phyloP scores from a whole-genome alignment of 495 filamentous ascomycete genomes.

The Penicillium herquei region DNA sequence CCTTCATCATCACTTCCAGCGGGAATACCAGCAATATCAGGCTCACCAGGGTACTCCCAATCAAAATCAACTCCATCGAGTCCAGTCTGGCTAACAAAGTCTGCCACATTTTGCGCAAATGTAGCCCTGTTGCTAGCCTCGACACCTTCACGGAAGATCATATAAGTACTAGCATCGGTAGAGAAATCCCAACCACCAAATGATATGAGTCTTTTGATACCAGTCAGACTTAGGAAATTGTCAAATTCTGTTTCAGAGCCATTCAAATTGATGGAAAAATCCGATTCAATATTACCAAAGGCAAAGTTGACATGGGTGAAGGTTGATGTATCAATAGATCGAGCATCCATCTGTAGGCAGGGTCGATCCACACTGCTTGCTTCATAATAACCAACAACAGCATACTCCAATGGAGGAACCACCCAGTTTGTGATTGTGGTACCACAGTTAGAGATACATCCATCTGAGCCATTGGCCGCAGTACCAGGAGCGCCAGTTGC shows the following conservation, averaged over 20 bases:
- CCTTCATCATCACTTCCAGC: conserved; percentile 22
- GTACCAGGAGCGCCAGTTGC: conserved; percentile 34
- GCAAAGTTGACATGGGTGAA: conserved; percentile 17
- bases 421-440: conserved; percentile 28
- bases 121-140: conserved; percentile 16
- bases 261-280: neutral
- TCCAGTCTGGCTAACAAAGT: conserved; percentile 24
- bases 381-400: conserved; percentile 18
- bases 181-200: conserved; percentile 38
- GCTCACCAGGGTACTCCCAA: conserved; percentile 35
- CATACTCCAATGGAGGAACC: neutral
- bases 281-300: conserved; percentile 4
- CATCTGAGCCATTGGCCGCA: conserved; percentile 24
- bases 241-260: neutral
- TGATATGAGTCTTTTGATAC: conserved; percentile 35
- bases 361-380: conserved; percentile 7
- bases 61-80: conserved; percentile 24
- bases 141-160: conserved; percentile 33
- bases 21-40: conserved; percentile 41
- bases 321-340: conserved; percentile 14
- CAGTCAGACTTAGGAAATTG: neutral
- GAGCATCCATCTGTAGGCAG: conserved; percentile 12
- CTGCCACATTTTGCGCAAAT: conserved; percentile 27
- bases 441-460: conserved; percentile 48
- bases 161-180: conserved; percentile 25